phyloP scores from a whole-genome alignment of 805 yeast species.

The Candida maris region DNA sequence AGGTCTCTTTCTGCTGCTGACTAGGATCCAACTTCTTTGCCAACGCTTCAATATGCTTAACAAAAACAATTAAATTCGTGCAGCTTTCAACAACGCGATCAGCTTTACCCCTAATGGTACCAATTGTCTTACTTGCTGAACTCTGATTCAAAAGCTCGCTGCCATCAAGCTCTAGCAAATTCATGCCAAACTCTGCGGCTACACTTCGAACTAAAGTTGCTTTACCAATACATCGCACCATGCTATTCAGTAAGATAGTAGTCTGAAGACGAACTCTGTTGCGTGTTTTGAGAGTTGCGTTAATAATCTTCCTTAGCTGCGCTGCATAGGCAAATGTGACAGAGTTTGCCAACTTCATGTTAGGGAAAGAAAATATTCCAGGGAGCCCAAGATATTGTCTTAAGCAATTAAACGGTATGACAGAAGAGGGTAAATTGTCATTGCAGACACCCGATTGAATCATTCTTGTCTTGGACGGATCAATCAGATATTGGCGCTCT shows the following conservation, averaged over 20 bases:
- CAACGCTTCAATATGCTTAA: slow-evolving; percentile 75
- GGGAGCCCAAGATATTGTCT: slow-evolving; percentile 16
- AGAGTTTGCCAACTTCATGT: slow-evolving; percentile 8
- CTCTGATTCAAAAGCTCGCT: slow-evolving; percentile 63
- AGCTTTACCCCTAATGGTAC: slow-evolving; percentile 68
- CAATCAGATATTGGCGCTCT: slow-evolving; percentile 51
- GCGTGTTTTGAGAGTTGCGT: slow-evolving; percentile 42
- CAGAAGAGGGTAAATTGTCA: slow-evolving; percentile 30
- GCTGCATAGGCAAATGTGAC: slow-evolving; percentile 44
- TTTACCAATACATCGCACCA: slow-evolving; percentile 78
- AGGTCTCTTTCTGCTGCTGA: slow-evolving; percentile 36
- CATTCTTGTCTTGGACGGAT: slow-evolving; percentile 65
- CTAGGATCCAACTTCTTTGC: slow-evolving; percentile 64
- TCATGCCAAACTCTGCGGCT: slow-evolving; percentile 58
- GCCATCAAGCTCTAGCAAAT: slow-evolving; percentile 66
- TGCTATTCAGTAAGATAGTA: slow-evolving; percentile 62
- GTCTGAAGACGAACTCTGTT: slow-evolving; percentile 46
- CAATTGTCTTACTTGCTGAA: slow-evolving; percentile 75
- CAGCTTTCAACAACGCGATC: slow-evolving; percentile 55
- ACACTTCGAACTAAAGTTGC: slow-evolving; percentile 54
- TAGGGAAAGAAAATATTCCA: slow-evolving; percentile 14
- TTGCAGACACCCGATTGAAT: slow-evolving; percentile 60
- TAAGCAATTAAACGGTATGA: slow-evolving; percentile 14
- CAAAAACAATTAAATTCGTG: slow-evolving; percentile 47
- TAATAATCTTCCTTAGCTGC: slow-evolving; percentile 50